Conservation (phyloP, 2,329 filamentous ascomycete species). For the Phaeosphaeriaceae sp. region DNA sequence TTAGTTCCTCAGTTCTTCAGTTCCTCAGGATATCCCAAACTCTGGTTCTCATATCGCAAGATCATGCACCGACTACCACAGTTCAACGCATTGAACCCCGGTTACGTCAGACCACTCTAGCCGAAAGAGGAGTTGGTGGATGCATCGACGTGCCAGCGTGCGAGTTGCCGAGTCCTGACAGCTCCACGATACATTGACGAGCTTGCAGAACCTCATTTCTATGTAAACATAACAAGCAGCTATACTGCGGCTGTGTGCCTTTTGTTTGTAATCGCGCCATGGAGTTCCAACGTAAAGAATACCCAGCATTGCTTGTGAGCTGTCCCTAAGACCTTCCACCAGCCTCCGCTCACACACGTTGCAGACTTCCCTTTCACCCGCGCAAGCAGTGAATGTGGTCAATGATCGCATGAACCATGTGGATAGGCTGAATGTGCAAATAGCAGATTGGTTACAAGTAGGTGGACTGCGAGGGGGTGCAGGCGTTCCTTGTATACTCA, state of each 20-base stretch:
- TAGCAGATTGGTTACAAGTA: conserved; percentile 98
- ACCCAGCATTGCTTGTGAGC: conserved; percentile 89
- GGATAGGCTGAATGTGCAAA: conserved; percentile 82
- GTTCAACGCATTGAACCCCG: conserved; percentile 6
- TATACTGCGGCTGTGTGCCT: conserved; percentile 36
- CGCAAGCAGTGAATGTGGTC: conserved; percentile 79
- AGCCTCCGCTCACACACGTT: conserved; percentile 36
- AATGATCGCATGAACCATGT: conserved; percentile 89
- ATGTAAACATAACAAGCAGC: conserved; percentile 36
- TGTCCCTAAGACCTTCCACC: conserved; percentile 19
- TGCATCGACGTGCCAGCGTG: too few relatives aligned
- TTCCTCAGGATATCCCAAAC: too few relatives aligned
- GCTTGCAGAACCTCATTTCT: conserved; percentile 31
- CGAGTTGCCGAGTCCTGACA: conserved; percentile 34
- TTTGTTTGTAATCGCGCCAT: conserved; percentile 37
- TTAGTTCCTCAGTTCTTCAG: too few relatives aligned
- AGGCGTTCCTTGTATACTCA: conserved; percentile 9
- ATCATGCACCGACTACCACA: too few relatives aligned
- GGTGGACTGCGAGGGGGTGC: conserved; percentile 32
- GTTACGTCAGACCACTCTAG: conserved; percentile 25
- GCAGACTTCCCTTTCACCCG: conserved; percentile 80
- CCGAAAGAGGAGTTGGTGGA: too few relatives aligned
- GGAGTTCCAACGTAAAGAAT: conserved; percentile 83
- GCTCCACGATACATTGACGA: conserved; percentile 39
- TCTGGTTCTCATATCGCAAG: too few relatives aligned